A percentile compares a stretch with the other conserved stretches of the same genome.
Evolutionary conservation across 305 asterid species (phyloP).

Genomic region (Fraxinus greggii): DNA sequence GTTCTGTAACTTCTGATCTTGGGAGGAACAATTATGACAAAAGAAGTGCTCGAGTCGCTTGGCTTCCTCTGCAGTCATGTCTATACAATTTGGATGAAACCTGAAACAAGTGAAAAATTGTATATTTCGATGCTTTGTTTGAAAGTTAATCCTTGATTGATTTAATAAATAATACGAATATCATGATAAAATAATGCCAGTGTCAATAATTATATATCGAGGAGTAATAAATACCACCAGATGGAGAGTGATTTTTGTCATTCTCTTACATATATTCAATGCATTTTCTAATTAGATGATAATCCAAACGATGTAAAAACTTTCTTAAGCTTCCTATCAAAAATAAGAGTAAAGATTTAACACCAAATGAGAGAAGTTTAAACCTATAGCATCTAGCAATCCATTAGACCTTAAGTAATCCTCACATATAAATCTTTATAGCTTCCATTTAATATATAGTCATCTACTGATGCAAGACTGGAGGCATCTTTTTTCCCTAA

Average conservation of each 20-base stretch:
- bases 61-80: conserved; percentile 71
- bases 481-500: neutral
- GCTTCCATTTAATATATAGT: neutral
- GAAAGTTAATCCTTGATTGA: neutral
- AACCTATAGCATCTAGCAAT: neutral
- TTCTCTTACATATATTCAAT: neutral
- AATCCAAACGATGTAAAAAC: neutral
- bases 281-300: neutral
- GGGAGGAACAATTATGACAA: conserved; percentile 64
- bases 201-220: neutral
- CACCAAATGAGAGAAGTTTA: neutral
- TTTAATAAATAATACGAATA: neutral
- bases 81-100: conserved; percentile 85
- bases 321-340: neutral
- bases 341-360: neutral
- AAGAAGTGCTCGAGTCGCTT: conserved; percentile 60
- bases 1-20: conserved; percentile 55
- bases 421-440: neutral
- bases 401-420: neutral
- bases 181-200: neutral
- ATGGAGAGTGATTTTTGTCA: neutral
- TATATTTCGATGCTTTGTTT: conserved; percentile 8
- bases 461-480: neutral
- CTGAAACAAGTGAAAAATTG: conserved; percentile 39
- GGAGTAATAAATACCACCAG: neutral